Base-by-base conservation (phyloP, 2,329 filamentous ascomycete species). In the Sporothrix sp. region DNA sequence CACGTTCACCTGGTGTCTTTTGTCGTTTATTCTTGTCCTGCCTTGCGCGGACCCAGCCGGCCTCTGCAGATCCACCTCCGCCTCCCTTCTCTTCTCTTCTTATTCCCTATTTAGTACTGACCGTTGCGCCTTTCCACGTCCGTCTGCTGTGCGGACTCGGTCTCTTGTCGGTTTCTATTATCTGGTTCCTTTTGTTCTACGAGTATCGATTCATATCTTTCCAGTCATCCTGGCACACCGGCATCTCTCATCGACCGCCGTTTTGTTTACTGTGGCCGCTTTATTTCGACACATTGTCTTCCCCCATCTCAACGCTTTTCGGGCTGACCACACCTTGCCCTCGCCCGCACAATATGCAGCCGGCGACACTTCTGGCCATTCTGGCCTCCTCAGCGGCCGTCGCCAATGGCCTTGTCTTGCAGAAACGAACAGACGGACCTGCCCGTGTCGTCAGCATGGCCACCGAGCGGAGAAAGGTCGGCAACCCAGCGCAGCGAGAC, bases 391-490 rank as follows among this genome's bases (percentile, higher is more conserved):
- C 66, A 42, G 52, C 50, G 25, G 33, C 62, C 33, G 48, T 56
- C 13, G 48, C 55, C 8, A 53, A 63, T 2, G 60, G 55, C 2
- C 57, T 67, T 33, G 56, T 62, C 32, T 53, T 69, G 21, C 59
- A 56, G 11, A 61, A 62, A 50, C 61, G 59, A 32, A 54, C 63
- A 23, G 56, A 66, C 53, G 64, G 57, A 16, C 54, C 57, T 32
- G 68, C 71, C 2, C 71, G 66, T 36, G 73, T 79, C 5, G 62
- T 80, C 45, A 63, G 63, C 45, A 58, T 79, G 52, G 58, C 69
- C 36, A 69, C 72, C 4, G 65, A 74, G 53, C 67, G 71, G 52
- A 64, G 58, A 36, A 56, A 58, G 7, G 56, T 72, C 36, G 46
- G 58, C 37, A 65, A 76, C 51, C 73, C 73, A 3, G 54, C 71